These are phyloP conservation scores for Pelargonium cotyledonis DNA, from an alignment of 441 rosid species.

Conservation along the genomic window DNA sequence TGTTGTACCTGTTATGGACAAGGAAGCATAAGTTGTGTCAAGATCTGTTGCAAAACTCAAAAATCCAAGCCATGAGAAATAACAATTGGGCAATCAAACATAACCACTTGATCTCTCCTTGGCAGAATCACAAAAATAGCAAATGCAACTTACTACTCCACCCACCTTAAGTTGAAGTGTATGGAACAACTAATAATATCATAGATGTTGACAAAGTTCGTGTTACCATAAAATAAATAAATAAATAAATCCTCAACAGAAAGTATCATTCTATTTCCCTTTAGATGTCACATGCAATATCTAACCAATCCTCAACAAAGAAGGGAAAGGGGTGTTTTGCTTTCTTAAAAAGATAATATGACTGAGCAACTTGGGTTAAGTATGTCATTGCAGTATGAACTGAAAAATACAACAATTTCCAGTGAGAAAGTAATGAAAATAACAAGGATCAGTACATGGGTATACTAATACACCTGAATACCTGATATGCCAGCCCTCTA, in stretches of 20 bases:
- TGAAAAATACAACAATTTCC: not conserved
- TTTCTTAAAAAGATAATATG: not conserved
- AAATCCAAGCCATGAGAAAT: not conserved
- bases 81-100: not conserved
- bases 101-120: not conserved
- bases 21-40: constrained; percentile 15
- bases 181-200: too few species aligned
- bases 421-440: too few species aligned
- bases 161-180: too few species aligned
- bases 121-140: too few species aligned
- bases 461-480: too few species aligned
- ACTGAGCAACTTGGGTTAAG: not conserved
- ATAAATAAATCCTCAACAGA: too few species aligned
- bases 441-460: too few species aligned
- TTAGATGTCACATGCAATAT: not conserved
- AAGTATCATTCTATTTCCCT: not conserved
- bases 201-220: too few species aligned
- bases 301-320: not conserved
- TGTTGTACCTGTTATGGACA: constrained; percentile 59
- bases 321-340: not conserved
- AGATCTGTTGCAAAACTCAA: not conserved
- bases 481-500: too few species aligned
- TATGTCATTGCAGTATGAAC: not conserved
- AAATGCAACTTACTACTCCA: too few species aligned
- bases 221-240: too few species aligned